Conservation (phyloP, 768 basidiomycete species). For the Candolleomyces aberdarensis region DNA sequence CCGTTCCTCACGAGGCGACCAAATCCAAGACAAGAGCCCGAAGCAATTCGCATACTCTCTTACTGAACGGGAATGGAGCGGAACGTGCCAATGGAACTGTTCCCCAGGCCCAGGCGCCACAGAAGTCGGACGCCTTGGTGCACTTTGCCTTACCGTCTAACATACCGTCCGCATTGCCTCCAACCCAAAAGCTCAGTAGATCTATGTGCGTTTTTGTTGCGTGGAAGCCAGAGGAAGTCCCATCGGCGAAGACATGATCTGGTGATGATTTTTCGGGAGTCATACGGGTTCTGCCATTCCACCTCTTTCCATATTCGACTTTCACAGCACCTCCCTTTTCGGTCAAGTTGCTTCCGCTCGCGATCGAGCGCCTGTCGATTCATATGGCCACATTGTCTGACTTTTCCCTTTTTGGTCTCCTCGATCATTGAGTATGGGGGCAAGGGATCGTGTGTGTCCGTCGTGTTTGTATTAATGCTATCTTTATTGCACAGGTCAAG, state of each 20-base stretch:
- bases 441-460: too few relatives aligned
- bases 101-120: neutral
- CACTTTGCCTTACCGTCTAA: slow-evolving; percentile 1
- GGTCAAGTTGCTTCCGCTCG: too few relatives aligned
- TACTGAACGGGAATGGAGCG: neutral
- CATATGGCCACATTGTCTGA: too few relatives aligned
- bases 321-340: too few relatives aligned
- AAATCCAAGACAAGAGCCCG: slow-evolving; percentile 12
- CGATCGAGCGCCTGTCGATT: too few relatives aligned
- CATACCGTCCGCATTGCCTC: slow-evolving; percentile 12
- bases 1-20: slow-evolving; percentile 2
- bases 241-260: neutral
- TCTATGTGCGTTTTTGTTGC: slow-evolving; percentile 53
- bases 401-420: too few relatives aligned
- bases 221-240: slow-evolving; percentile 40
- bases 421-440: too few relatives aligned
- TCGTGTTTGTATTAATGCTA: too few relatives aligned
- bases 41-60: slow-evolving; percentile 9
- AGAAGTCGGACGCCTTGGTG: slow-evolving; percentile 5
- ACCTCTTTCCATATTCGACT: too few relatives aligned
- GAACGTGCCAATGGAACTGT: neutral
- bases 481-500: too few relatives aligned
- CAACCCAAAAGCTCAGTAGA: slow-evolving; percentile 46
- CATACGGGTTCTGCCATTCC: too few relatives aligned
- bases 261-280: too few relatives aligned